These are phyloP conservation scores for Austroboletus sp. DNA, from an alignment of 1,284 basidiomycete genomes.

Conservation along the genomic window DNA sequence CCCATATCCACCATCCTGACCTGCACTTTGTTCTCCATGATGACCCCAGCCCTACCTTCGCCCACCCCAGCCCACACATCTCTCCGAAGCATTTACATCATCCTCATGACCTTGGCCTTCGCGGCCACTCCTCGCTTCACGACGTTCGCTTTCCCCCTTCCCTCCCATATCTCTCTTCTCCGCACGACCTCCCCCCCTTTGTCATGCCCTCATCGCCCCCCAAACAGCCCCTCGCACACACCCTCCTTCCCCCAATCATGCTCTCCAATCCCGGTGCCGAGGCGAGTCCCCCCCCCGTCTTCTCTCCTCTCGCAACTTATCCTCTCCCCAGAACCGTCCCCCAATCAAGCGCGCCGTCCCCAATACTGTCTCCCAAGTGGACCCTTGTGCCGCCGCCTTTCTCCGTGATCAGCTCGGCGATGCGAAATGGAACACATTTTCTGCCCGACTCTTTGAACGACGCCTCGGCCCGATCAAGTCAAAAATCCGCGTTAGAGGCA, in stretches of 20 bases:
- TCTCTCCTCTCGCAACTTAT: slow-evolving; percentile 10
- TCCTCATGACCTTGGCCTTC: slow-evolving; percentile 20
- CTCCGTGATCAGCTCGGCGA: slow-evolving; percentile 40
- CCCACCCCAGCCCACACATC: slow-evolving; percentile 22
- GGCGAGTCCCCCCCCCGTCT: slow-evolving; percentile 7
- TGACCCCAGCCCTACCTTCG: slow-evolving; percentile 21
- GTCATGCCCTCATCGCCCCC: slow-evolving; percentile 18
- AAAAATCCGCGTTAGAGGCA: slow-evolving; percentile 30
- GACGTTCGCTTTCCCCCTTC: slow-evolving; percentile 26
- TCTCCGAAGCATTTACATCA: slow-evolving; percentile 26
- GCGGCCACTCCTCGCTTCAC: slow-evolving; percentile 19
- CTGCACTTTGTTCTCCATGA: slow-evolving; percentile 24
- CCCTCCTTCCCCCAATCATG: slow-evolving; percentile 31
- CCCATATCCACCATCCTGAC: slow-evolving; percentile 26
- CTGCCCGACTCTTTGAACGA: slow-evolving; percentile 42
- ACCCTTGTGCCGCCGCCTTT: slow-evolving; percentile 42
- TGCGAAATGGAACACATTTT: slow-evolving; percentile 43
- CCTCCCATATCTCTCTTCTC: slow-evolving; percentile 21
- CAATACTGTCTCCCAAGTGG: slow-evolving; percentile 29
- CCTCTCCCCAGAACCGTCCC: slow-evolving; percentile 25
- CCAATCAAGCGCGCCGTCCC: slow-evolving; percentile 21
- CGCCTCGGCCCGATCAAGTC: slow-evolving; percentile 37
- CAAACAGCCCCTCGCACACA: slow-evolving; percentile 25
- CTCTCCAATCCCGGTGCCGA: slow-evolving; percentile 31
- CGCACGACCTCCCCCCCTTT: slow-evolving; percentile 27